Evolutionary conservation across 495 filamentous ascomycete species (phyloP), one percentile per base, ranked within the genome.

Genomic region (Tuber aestivum): DNA sequence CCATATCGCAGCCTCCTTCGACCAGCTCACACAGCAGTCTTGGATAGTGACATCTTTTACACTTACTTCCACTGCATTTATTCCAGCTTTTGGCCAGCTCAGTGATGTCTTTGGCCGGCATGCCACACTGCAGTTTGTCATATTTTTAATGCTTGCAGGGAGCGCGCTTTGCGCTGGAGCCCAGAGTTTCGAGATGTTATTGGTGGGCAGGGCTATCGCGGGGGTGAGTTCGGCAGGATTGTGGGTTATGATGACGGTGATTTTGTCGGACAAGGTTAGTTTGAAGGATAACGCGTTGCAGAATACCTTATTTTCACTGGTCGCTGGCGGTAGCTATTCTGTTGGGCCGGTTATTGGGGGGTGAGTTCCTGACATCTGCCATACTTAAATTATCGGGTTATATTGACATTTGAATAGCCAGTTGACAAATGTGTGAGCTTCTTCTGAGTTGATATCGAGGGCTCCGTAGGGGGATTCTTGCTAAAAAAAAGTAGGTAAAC

Each of bases 201-300:
- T 73, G 23, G 21, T 73, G 3, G 71, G 71, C 27, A 73, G 71
- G 50, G 71, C 71, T 35, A 73, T 73, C 8, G 20, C 42, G 16
- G 71, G 71, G 42, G 42, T 73, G 42, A 69, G 71, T 73, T 42
- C 21, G 21, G 42, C 71, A 4, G 71, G 71, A 32, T 41, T 73
- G 38, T 61, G 61, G 71, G 71, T 73, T n/a, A 50, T 68, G 35
- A 73, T 50, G 44, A 61, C 71, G 21, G 71, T 73, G n/a, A 35
- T 73, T n/a, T 48, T 69, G 38, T 16, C 41, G 21, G 41, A 73
- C 27, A 73, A 70, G 23, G 76, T 79, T 77, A 79, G 76, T 40
- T 65, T 74, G 35, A 50, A 74, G 32, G 35, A 41, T 69, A 75
- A 73, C 27, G 38, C 74, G n/a, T 41, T 73, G 35, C 71, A 73